Base-by-base conservation (phyloP, 768 basidiomycete genomes). In the Tricholoma hemisulphureum region DNA sequence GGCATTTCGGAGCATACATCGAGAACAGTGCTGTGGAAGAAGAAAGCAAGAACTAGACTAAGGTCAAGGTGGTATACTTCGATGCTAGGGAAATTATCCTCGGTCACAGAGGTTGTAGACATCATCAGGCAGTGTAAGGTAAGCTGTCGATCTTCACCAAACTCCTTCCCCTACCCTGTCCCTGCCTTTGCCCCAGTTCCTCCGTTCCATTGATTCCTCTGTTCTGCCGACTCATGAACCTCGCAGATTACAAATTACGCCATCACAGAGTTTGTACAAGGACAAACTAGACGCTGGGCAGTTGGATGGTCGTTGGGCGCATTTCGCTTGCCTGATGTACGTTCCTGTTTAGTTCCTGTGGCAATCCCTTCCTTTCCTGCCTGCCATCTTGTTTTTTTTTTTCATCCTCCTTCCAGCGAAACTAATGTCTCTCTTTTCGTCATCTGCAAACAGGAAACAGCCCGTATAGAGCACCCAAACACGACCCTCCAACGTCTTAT, bases 241-340 rank as follows among this genome's bases (percentile, higher is more conserved):
- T 41, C 16, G 53, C 56, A 97, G 93, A 83, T 98, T 43, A 76
- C 83, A 29, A 97, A 97, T 71, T 98, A 95, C 69, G 89, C 86
- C 0, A 76, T 98, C 45, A 86, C 86, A 0, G 88, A 93, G 62
- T 88, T 95, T 46, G 75, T 87, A 2, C 94, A 94, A 71, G 93
- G 95, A 0, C 84, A 88, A 56, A 98, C 96, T 0, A 80, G 88
- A 2, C 83, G 97, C n/a, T 98, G 95, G 94, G 91, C 88, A 0
- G 71, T 98, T 2, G 93, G 83, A 0, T 98, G 96, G 96, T 94
- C 91, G 0, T 86, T 87, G 54, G 75, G 73, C 2, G 78, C 81
- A 26, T 69, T 68, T 13, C 84, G 85, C 6, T 73, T 97, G 28
- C 87, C 92, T 1, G 93, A 97, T 61, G 96, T 95, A 68, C 52